These are phyloP conservation scores for Trametes maxima DNA, from an alignment of 768 basidiomycete species.

Conservation along the genomic window DNA sequence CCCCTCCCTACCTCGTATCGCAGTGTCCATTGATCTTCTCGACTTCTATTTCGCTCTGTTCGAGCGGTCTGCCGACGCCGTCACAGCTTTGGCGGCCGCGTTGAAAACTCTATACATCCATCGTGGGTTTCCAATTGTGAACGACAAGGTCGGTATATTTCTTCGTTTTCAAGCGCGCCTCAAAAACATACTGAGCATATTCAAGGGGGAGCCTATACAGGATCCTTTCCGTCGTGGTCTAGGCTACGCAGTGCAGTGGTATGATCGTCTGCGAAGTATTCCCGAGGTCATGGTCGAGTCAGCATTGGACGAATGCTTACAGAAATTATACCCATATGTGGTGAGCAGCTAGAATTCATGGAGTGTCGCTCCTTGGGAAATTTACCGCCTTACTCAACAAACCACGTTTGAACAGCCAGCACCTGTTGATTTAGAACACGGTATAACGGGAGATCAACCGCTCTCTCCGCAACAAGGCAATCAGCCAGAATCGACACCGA, in stretches of 20 bases:
- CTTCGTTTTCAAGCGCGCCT: not conserved
- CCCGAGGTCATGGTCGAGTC: slow-evolving; percentile 24
- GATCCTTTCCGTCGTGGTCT: slow-evolving; percentile 39
- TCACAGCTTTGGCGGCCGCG: slow-evolving; percentile 33
- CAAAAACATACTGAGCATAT: not conserved
- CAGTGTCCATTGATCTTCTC: slow-evolving; percentile 34
- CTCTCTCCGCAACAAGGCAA: too few relatives aligned
- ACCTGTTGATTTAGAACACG: too few relatives aligned
- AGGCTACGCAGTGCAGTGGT: slow-evolving; percentile 34
- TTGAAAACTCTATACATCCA: slow-evolving; percentile 35
- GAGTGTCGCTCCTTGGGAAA: not conserved
- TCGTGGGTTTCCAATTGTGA: slow-evolving; percentile 28
- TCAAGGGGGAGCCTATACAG: slow-evolving; percentile 27
- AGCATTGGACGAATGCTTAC: slow-evolving; percentile 4
- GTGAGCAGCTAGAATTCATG: not conserved
- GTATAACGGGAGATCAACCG: too few relatives aligned
- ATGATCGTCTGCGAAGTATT: slow-evolving; percentile 23
- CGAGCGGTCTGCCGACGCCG: slow-evolving; percentile 40
- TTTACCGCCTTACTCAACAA: too few relatives aligned
- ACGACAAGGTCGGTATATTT: slow-evolving; percentile 25
- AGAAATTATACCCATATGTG: not conserved
- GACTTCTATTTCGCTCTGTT: slow-evolving; percentile 40
- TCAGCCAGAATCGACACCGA: too few relatives aligned
- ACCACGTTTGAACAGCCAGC: too few relatives aligned
- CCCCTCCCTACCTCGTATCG: slow-evolving; percentile 26